Base-by-base conservation (phyloP, 1,139 yeast genomes). In the Candida labiduridarum region DNA sequence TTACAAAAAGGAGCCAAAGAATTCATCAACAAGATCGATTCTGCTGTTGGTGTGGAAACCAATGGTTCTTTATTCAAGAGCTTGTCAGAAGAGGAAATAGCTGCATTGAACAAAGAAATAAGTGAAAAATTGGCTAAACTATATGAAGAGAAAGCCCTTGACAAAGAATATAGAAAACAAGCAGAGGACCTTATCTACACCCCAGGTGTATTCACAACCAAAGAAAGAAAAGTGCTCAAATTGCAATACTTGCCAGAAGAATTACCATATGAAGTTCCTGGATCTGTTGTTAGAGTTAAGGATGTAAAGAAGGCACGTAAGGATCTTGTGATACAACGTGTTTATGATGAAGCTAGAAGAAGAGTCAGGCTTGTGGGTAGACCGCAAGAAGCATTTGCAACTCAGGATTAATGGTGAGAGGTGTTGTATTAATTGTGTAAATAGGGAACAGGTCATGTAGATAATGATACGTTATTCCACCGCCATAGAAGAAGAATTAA, bases 251-350 rank as follows among this genome's bases (percentile, higher is more conserved):
- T 75, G 52, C 79, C 80, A 18, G 53, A 56, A 30, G 63, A 68
- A 15, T 60, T 73, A 52, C 78, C 79, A 9, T 65, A 63, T 48
- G 52, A 67, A 4, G 70, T 69, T 4, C 65, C 68, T 10, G 79
- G 72, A 14, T 68, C 79, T 9, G 69, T 71, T 14, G 56, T 74
- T 12, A 66, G 63, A 44, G 59, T 58, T 11, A 51, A 58, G 25
- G 64, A 68, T 43, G 58, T 68, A 2, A 66, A 64, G 48, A 70
- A 70, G 44, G 64, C 64, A 39, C 76, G 77, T 41, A 68, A 71
- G 56, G 68, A 65, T 35, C 63, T 69, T 12, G 60, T 65, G 27
- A 65, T 73, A 5, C 65, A 69, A 45, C 67, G 71, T 50, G 59
- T 69, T 25, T 76, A 65, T 55, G 73, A 76, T 54, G 71, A 64